Evolutionary conservation across 495 filamentous ascomycete genomes (phyloP).

Genomic region (Daldinia caldariorum): DNA sequence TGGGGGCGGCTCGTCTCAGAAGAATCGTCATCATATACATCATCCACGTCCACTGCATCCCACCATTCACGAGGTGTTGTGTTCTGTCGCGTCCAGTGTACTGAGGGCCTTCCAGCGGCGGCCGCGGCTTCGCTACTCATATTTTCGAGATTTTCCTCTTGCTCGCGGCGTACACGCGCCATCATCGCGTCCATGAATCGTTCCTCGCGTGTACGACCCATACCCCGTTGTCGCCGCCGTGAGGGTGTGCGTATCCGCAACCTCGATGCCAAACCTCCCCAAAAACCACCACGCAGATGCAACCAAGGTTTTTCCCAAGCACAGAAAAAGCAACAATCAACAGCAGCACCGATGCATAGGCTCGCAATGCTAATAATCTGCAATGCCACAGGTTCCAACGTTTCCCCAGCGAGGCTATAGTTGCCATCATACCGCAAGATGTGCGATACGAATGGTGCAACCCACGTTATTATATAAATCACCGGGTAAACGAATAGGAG

Average conservation of each 20-base stretch:
- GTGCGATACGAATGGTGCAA: slow-evolving; percentile 73
- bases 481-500: slow-evolving; percentile 77
- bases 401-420: slow-evolving; percentile 38
- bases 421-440: slow-evolving; percentile 66
- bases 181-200: slow-evolving; percentile 55
- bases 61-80: slow-evolving; percentile 45
- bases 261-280: slow-evolving; percentile 45
- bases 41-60: slow-evolving; percentile 51
- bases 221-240: slow-evolving; percentile 27
- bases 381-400: slow-evolving; percentile 59
- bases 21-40: slow-evolving; percentile 31
- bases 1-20: slow-evolving; percentile 5
- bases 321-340: slow-evolving; percentile 73
- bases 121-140: slow-evolving; percentile 15
- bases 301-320: slow-evolving; percentile 75
- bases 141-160: slow-evolving; percentile 53
- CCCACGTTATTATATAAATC: slow-evolving; percentile 76
- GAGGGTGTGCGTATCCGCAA: slow-evolving; percentile 29
- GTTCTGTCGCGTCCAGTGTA: slow-evolving; percentile 11
- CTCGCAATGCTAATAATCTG: slow-evolving; percentile 63
- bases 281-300: slow-evolving; percentile 62
- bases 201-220: slow-evolving; percentile 57
- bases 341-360: slow-evolving; percentile 68
- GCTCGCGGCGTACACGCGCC: slow-evolving; percentile 55
- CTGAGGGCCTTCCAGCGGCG: slow-evolving; percentile 35